Evolutionary conservation across 495 filamentous ascomycete genomes (phyloP).

Genomic region (Rostrohypoxylon terebratum): DNA sequence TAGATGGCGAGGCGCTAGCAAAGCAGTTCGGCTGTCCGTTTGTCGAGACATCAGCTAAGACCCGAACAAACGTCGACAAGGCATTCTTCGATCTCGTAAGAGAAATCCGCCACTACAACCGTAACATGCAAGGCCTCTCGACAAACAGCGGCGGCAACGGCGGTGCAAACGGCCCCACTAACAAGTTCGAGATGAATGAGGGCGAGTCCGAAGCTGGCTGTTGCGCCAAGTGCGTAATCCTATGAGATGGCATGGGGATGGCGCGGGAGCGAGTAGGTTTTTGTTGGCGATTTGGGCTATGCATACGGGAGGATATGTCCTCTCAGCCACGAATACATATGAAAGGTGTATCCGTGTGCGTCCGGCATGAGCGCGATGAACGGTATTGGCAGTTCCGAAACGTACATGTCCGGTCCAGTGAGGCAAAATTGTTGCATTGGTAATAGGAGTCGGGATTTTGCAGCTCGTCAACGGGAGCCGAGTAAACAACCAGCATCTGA

Average conservation of each 20-base stretch:
- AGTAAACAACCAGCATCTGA: conserved; percentile 44
- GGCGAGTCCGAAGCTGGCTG: conserved; percentile 79
- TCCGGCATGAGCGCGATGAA: conserved; percentile 38
- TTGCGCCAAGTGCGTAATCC: conserved; percentile 87
- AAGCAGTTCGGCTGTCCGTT: conserved; percentile 93
- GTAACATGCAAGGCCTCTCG: conserved; percentile 89
- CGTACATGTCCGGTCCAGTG: conserved; percentile 40
- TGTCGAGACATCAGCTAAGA: conserved; percentile 99
- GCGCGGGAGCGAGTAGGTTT: conserved; percentile 13
- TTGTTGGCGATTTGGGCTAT: conserved; percentile 21
- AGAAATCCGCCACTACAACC: conserved; percentile 97
- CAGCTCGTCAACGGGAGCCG: conserved; percentile 37
- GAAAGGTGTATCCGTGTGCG: conserved; percentile 17
- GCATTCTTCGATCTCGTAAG: conserved; percentile 98
- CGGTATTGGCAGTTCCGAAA: conserved; percentile 39
- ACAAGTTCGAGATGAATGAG: conserved; percentile 83
- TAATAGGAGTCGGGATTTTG: conserved; percentile 45
- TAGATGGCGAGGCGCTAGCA: conserved; percentile 92
- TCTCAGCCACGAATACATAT: conserved; percentile 22
- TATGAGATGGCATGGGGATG: conserved; percentile 69
- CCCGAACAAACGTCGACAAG: conserved; percentile 96
- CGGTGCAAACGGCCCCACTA: conserved; percentile 69
- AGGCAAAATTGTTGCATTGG: conserved; percentile 46
- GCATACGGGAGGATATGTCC: conserved; percentile 33
- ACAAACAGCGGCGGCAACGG: conserved; percentile 71